A percentile compares a stretch with the other conserved stretches of the same genome.
Evolutionary conservation across 2,329 filamentous ascomycete genomes (phyloP).

Genomic region (Phialophora tarda): DNA sequence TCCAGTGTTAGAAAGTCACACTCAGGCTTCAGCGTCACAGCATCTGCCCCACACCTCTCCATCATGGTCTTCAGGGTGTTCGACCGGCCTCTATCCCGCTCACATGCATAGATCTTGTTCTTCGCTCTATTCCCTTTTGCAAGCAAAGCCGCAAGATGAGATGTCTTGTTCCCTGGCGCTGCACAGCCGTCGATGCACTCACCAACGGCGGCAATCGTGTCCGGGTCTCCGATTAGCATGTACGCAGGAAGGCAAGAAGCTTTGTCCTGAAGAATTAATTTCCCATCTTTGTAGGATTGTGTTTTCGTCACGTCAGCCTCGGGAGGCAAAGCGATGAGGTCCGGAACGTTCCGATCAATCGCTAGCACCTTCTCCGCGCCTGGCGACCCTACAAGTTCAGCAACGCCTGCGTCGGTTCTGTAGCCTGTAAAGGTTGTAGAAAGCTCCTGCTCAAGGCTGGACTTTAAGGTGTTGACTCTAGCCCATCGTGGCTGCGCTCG

Average conservation of each 20-base stretch:
- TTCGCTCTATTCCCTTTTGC: conserved; percentile 33
- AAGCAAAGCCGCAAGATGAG: conserved; percentile 82
- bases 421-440: conserved; percentile 73
- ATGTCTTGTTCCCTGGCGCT: conserved; percentile 96
- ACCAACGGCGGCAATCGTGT: conserved; percentile 55
- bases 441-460: conserved; percentile 73
- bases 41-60: conserved; percentile 71
- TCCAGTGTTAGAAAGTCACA: conserved; percentile 83
- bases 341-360: conserved; percentile 81
- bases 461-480: conserved; percentile 79
- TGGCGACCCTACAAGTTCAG: conserved; percentile 57
- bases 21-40: conserved; percentile 70
- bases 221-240: conserved; percentile 70
- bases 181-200: conserved; percentile 92
- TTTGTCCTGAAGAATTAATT: conserved; percentile 92
- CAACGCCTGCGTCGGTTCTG: conserved; percentile 59
- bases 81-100: conserved; percentile 74
- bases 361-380: conserved; percentile 57
- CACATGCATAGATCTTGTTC: conserved; percentile 72
- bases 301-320: conserved; percentile 73
- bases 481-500: conserved; percentile 83
- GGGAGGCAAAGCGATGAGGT: conserved; percentile 78
- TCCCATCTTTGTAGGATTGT: conserved; percentile 73
- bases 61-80: conserved; percentile 86
- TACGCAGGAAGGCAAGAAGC: conserved; percentile 96